Base-by-base conservation (phyloP, 331 rosid species). In the Erythrophleum ivorense region DNA sequence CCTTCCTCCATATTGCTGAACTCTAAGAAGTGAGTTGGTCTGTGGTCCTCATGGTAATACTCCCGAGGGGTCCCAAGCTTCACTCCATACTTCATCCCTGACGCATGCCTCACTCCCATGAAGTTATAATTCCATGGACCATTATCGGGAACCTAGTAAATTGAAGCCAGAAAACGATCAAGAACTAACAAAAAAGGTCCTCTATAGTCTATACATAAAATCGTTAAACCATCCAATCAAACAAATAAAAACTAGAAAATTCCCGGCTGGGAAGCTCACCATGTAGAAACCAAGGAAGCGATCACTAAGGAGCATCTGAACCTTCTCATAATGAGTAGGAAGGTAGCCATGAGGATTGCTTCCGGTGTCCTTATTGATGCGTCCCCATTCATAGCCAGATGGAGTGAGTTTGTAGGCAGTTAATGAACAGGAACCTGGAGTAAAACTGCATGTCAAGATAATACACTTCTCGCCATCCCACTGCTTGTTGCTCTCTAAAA, bases 401-500 rank as follows among this genome's bases (percentile, higher is more conserved):
- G 94, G 98, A 75, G 97, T 96, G 31, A 94, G 91, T 79, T 96
- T 96, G 76, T 96, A 96, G 3, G 99, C 97, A 31, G 99, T 94
- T 76, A 96, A 85, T 14, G 97, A 94, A 86, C 99, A 96, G 12
- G 98, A 96, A 78, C 97, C 99, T 2, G 98, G 99, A 68, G 98
- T 92, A 78, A 96, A 96, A 86, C 98, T 94, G 91, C 99, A 96
- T 38, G 99, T 96, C 88, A 96, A 89, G 55, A 96, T 52, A 31
- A 96, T 92, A 79, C 97, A 92, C 80, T 94, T 96, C 82, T 94
- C 99, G 7, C 98, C 98, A n/a, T 96, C 98, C 99, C 99, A 94
- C 77, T 96, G 99, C 89, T 96, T 94, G 88, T 90, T 94, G 86
- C 84, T 96, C 83, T 94, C 99, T 38, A 94, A 84, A 81, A 96